Base-by-base conservation (phyloP, 2,329 filamentous ascomycete genomes). In the Tolypocladium ovalisporum region DNA sequence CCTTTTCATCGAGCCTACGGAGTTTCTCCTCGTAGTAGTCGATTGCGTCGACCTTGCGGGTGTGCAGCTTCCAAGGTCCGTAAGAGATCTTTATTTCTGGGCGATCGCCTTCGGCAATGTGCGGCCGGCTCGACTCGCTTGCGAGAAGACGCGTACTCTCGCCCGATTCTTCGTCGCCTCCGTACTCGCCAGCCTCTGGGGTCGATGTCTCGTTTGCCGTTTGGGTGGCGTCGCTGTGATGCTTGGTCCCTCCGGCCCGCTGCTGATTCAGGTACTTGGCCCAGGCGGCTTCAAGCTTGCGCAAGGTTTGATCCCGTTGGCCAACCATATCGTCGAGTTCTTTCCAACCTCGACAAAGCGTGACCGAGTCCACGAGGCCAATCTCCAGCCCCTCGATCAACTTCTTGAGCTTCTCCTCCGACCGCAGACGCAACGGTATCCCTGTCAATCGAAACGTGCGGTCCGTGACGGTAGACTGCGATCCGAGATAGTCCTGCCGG, bases 391-490 rank as follows among this genome's bases (percentile, higher is more conserved):
- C 88, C 67, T 99, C 92, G 32, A 99, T 85, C 57, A 97, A 86
- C 3, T 89, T 79, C 68, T 90, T 94, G 63, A 99, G 90, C 64
- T 87, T 87, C 12, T 85, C 82, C 70, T 97, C 93, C 0, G 88
- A 88, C 58, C 89, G 83, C 59, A 97, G 74, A 29, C 93, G 85
- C 4, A 72, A 68, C 0, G 95, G 94, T 27, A 99, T 93, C 0
- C 93, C 93, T 0, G 93, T 94, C 22, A 99, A 75, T 29, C 90
- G 86, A 65, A 99, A 92, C 0, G 94, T 99, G 36, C 92, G 85
- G 72, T 99, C 94, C 1, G 94, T 97, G 55, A 97, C 84, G n/a
- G 93, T 97, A 0, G 89, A 92, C 71, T 97, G 93, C 27, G 87
- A 90, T 15, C 94, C 94, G 12, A 99, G 80, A 68, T 97, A 99